These are phyloP conservation scores for Liriodendron chinense DNA, from an alignment of 164 flowering plant genomes.

Conservation along the genomic window DNA sequence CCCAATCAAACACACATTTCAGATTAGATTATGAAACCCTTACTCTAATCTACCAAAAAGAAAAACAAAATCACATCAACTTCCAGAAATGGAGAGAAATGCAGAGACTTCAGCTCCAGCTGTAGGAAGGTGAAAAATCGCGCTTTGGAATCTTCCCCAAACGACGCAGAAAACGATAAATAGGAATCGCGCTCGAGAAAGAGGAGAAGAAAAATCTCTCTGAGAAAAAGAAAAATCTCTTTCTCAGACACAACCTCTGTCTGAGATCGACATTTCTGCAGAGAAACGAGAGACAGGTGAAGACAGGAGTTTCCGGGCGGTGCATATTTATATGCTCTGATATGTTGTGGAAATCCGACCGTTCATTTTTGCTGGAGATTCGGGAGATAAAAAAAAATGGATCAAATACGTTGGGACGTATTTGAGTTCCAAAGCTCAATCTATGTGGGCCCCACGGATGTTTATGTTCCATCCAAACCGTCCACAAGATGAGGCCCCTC, in stretches of 20 bases:
- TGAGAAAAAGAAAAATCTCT: background rate
- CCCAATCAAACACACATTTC: conserved; percentile 2
- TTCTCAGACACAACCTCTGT: background rate
- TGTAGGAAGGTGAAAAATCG: background rate
- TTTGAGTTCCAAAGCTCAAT: no score
- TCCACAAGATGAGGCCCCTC: no score
- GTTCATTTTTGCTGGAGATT: background rate
- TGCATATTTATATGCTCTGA: background rate
- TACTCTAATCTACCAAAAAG: background rate
- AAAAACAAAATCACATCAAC: background rate
- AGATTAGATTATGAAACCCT: background rate
- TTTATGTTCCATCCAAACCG: no score
- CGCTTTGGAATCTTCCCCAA: background rate
- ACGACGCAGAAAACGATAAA: background rate
- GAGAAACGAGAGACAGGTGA: background rate
- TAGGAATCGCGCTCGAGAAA: background rate
- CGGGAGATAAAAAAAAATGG: background rate
- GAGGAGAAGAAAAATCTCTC: conserved; percentile 6
- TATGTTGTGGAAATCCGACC: conserved; percentile 4
- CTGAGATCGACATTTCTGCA: conserved; percentile 3
- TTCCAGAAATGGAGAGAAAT: background rate
- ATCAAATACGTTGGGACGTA: no score
- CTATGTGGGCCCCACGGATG: no score
- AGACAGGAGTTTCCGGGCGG: background rate
- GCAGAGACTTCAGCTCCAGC: background rate